Evolutionary conservation across 306 rosid genomes (phyloP), one percentile per base, ranked within the genome.

Genomic region (Echinosophora koreensis): DNA sequence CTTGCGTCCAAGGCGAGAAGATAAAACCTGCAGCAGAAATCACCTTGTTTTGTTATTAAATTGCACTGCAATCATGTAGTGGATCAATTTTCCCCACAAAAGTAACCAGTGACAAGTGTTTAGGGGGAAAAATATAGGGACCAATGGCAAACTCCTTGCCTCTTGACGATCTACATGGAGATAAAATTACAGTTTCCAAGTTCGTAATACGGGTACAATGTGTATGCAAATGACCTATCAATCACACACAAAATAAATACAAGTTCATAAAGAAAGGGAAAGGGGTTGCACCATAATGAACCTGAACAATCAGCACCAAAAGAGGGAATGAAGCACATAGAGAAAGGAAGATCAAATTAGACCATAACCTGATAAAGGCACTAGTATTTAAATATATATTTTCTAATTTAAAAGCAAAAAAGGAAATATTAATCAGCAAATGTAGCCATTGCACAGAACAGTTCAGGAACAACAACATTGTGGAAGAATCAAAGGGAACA

Each of bases 1-100:
- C 79, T 91, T 95, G 76, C 96, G 90, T 76, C 99, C 99, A 52
- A 92, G 92, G 66, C 80, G 89, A 5, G 96, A 44, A 7, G 97
- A 95, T 78, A 95, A 76, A 76, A 92, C 94, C 98, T 92, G 80
- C 74, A 86, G 32, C 66, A 66, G 16, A 77, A 81, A 78, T 51
- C 56, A 79, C 56, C 77, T 51, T 56, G 6, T 65, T 60, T 58
- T 15, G 22, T 81, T 49, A 80, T 30, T 54, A 80, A 56, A 68
- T 51, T 39, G 71, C 68, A 59, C 15, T 30, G 32, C 32, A 30
- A 2, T 30, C 32, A 30, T 60, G 52, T 38, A 47, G 17, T 55
- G 8, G 30, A 46, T 47, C 69, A 60, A 74, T 16, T 66, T 57
- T 13, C 32, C 46, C 54, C 54, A 61, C 65, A 39, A 34, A 71